Percentiles rank a stretch among this genome's conserved stretches.
phyloP scores from a whole-genome alignment of 2,329 filamentous ascomycete species.

The Exophiala viscosa region DNA sequence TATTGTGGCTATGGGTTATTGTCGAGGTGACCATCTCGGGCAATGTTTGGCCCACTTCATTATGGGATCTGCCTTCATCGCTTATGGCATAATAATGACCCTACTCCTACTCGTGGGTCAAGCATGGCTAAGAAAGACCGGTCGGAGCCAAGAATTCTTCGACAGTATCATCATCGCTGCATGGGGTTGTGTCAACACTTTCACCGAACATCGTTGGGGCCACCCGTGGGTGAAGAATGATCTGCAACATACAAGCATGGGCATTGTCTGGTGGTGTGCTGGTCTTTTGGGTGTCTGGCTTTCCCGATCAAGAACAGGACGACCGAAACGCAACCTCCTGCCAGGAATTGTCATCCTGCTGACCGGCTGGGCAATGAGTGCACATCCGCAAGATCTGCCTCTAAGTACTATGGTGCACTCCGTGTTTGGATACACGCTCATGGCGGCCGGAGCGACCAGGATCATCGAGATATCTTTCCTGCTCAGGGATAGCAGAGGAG shows the following conservation, averaged over 20 bases:
- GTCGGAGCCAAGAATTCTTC: slow-evolving; percentile 93
- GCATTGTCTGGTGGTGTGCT: slow-evolving; percentile 97
- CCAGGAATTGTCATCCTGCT: slow-evolving; percentile 86
- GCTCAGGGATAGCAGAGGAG: slow-evolving; percentile 68
- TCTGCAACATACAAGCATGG: slow-evolving; percentile 98
- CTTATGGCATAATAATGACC: slow-evolving; percentile 82
- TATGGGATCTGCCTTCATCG: slow-evolving; percentile 96
- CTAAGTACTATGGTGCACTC: slow-evolving; percentile 83
- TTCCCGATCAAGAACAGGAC: slow-evolving; percentile 74
- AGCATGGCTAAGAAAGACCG: slow-evolving; percentile 74
- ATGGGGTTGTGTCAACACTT: slow-evolving; percentile 97
- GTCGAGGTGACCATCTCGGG: slow-evolving; percentile 81
- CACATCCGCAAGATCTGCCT: slow-evolving; percentile 78
- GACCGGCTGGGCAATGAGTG: slow-evolving; percentile 94
- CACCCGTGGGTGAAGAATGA: slow-evolving; percentile 85
- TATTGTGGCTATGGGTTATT: slow-evolving; percentile 88
- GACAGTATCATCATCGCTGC: slow-evolving; percentile 85
- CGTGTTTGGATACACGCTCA: slow-evolving; percentile 91
- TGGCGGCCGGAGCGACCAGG: slow-evolving; percentile 78
- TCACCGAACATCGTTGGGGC: slow-evolving; percentile 96
- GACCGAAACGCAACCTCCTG: slow-evolving; percentile 87
- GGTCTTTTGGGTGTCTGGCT: slow-evolving; percentile 91
- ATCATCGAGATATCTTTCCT: slow-evolving; percentile 92
- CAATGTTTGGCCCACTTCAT: slow-evolving; percentile 97
- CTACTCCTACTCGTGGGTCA: slow-evolving; percentile 86